Conservation (phyloP, 768 basidiomycete genomes). For the Ramaria sp. region DNA sequence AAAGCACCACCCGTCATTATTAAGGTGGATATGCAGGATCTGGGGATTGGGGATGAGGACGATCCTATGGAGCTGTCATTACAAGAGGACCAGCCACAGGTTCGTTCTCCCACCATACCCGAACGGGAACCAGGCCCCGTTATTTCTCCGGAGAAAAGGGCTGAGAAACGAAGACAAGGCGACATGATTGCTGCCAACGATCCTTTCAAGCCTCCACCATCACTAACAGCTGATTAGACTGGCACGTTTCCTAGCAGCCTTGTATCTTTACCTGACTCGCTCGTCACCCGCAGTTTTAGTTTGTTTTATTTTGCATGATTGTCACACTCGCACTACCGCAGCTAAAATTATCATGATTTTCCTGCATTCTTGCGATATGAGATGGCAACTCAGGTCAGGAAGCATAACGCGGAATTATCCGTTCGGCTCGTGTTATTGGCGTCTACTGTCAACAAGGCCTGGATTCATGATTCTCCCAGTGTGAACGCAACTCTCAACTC, state of each 20-base stretch:
- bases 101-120: too few relatives aligned
- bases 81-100: not conserved
- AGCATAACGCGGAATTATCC: not conserved
- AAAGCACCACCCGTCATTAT: not conserved
- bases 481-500: not conserved
- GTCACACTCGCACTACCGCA: not conserved
- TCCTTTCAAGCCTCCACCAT: not conserved
- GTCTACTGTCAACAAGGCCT: not conserved
- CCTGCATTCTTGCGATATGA: not conserved
- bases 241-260: too few relatives aligned
- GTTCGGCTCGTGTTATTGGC: not conserved
- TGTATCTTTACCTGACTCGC: too few relatives aligned
- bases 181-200: not conserved
- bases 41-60: not conserved
- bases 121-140: too few relatives aligned
- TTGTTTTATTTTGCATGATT: not conserved
- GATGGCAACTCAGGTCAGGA: not conserved
- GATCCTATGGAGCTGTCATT: not conserved
- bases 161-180: not conserved
- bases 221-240: not conserved
- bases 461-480: not conserved
- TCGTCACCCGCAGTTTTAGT: not conserved
- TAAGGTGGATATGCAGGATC: not conserved
- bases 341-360: not conserved
- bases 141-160: not conserved